Base-by-base conservation (phyloP, 305 asterid species). In the Plantago lanceolata region DNA sequence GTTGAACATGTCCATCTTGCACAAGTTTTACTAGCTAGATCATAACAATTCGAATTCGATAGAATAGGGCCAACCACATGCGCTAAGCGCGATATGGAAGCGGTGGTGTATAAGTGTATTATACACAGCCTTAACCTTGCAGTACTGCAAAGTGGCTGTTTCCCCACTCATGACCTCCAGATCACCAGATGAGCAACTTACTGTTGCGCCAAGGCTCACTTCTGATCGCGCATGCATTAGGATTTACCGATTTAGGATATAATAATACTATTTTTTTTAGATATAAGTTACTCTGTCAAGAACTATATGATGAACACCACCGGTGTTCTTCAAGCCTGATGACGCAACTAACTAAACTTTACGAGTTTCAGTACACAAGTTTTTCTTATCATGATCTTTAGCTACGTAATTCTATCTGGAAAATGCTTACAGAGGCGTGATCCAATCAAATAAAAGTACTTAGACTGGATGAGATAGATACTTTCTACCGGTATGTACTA, bases 261-360 rank as follows among this genome's bases (percentile, higher is more conserved):
- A n/a, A n/a, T n/a, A n/a, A n/a, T n/a, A n/a, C n/a, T n/a, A n/a
- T n/a, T n/a, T n/a, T n/a, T n/a, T n/a, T n/a, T n/a, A n/a, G n/a
- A n/a, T n/a, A n/a, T n/a, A n/a, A n/a, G n/a, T n/a, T n/a, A n/a
- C n/a, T n/a, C n/a, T n/a, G n/a, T n/a, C n/a, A n/a, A n/a, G n/a
- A n/a, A n/a, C n/a, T n/a, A n/a, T n/a, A n/a, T n/a, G n/a, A n/a
- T n/a, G n/a, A n/a, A n/a, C n/a, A n/a, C n/a, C 19, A 65, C 37
- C 62, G 17, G 37, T 20, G 58, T 68, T 65, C 62, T 59, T 61
- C 54, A 68, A 54, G 3, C 12, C 47, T 40, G 47, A 40, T 1
- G 12, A 31, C 61, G 48, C 59, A 19, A 31, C 4, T 56, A 19
- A 28, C 19, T 43, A 44, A 5, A 57, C 55, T 64, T 19, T 31